phyloP scores from a whole-genome alignment of 257 asterid species.

The Scutellaria barbata region DNA sequence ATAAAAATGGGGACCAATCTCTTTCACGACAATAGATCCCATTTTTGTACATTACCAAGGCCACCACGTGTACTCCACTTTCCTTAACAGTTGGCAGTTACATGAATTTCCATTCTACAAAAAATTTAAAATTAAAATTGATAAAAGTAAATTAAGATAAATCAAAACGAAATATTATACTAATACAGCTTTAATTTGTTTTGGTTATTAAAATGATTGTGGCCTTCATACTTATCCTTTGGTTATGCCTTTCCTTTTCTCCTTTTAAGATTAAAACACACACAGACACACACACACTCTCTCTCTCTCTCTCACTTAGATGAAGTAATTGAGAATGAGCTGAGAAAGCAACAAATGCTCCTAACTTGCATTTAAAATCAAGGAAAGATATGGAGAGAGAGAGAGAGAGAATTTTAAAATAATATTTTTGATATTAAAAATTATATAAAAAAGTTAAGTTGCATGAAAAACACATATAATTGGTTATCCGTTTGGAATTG shows the following conservation, averaged over 20 bases:
- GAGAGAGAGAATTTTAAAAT: not conserved
- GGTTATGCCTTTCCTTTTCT: not conserved
- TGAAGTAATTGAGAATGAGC: slow-evolving; percentile 29
- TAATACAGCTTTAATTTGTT: not conserved
- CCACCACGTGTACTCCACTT: slow-evolving; percentile 37
- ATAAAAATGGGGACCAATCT: slow-evolving; percentile 44
- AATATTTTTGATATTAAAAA: not conserved
- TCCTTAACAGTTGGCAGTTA: slow-evolving; percentile 37
- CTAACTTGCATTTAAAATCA: slow-evolving; percentile 25
- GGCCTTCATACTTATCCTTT: not conserved
- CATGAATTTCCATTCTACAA: slow-evolving; percentile 1
- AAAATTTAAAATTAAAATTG: too few species aligned
- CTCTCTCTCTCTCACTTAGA: not conserved
- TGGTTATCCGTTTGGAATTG: slow-evolving; percentile 44
- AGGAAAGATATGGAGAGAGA: not conserved
- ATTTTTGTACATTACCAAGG: not conserved
- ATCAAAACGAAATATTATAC: too few species aligned
- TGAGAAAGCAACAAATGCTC: slow-evolving; percentile 34
- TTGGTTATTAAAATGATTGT: too few species aligned
- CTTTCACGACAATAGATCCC: slow-evolving; percentile 28
- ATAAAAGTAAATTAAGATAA: too few species aligned
- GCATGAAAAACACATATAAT: slow-evolving; percentile 49
- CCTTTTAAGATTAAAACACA: not conserved
- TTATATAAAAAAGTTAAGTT: slow-evolving; percentile 25
- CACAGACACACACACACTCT: too few species aligned